Evolutionary conservation across 495 filamentous ascomycete species (phyloP).

Genomic region (Lophiotrema nucula): DNA sequence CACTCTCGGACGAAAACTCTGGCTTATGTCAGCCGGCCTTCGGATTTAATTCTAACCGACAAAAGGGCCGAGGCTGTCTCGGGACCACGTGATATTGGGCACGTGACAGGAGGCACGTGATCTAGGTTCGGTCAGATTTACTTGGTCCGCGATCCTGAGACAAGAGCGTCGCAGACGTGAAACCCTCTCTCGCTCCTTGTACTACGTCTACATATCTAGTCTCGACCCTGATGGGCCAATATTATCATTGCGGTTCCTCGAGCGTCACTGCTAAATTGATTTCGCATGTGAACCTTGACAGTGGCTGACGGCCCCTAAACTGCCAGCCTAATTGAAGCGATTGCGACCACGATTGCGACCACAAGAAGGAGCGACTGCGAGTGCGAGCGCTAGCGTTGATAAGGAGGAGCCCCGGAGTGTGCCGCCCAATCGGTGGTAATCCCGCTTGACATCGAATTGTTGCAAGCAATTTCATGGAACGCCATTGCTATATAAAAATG

Average conservation of each 20-base stretch:
- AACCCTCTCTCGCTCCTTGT: background rate
- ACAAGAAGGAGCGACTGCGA: conserved; percentile 4
- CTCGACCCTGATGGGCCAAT: conserved; percentile 1
- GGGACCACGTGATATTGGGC: background rate
- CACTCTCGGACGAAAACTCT: background rate
- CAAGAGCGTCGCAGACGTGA: conserved; percentile 1
- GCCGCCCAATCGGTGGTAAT: conserved; percentile 1
- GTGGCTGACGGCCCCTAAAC: background rate
- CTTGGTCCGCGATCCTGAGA: background rate
- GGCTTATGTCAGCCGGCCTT: conserved; percentile 1
- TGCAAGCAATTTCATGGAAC: background rate
- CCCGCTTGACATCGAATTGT: background rate
- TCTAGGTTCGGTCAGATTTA: background rate
- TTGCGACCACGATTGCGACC: conserved; percentile 4
- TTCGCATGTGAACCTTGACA: background rate
- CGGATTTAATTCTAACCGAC: background rate
- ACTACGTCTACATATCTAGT: conserved; percentile 2
- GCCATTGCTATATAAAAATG: background rate
- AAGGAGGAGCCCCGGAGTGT: background rate
- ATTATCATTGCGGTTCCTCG: conserved; percentile 1
- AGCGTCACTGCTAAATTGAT: conserved; percentile 2
- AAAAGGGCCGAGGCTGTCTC: background rate
- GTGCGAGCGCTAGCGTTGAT: background rate
- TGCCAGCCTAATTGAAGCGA: background rate
- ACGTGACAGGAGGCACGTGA: background rate